Evolutionary conservation across 1,139 yeast species (phyloP), one percentile per base, ranked within the genome.

Genomic region (Meyerozyma smithsonii): DNA sequence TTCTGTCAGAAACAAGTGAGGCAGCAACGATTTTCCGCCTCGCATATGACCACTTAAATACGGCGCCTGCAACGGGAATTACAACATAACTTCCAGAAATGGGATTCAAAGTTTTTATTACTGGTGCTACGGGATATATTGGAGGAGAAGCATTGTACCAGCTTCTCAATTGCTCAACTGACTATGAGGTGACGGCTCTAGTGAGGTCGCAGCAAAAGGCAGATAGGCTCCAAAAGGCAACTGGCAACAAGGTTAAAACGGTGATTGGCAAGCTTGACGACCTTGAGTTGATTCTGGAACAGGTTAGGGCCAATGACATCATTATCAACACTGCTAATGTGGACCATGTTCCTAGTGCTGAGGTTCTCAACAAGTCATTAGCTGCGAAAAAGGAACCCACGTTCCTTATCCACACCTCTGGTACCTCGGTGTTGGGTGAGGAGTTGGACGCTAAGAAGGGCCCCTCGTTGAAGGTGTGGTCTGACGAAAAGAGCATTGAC

Each of bases 251-350:
- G 26, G 50, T 56, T 15, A 40, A 33, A 2, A 41, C 58, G 11
- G 52, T 49, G 1, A 36, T 56, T 24, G 57, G 70, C 1, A 42
- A 47, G 15, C 49, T 67, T 34, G 59, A 59, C 39, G 54, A 53
- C 39, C 18, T 42, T 15, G 51, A 54, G 2, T 14, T 60, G 4
- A 40, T 68, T 16, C 48, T 45, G 21, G 32, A 53, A 19, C 56
- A 59, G 39, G 59, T 54, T 1, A 39, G 43, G 0, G 40, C 43
- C 5, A 57, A 58, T 33, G 66, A 64, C 42, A 52, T 65, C 32
- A 54, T 66, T 19, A 55, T 68, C 40, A 61, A 66, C 49, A 58
- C 71, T 5, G 74, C 73, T 5, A 54, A 65, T 38, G 65, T 62
- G 26, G 70, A 65, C 46, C 63, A 63, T 46, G 52, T 59, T 12